phyloP scores from a whole-genome alignment of 345 rosid genomes.

The Sonneratia caseolaris region DNA sequence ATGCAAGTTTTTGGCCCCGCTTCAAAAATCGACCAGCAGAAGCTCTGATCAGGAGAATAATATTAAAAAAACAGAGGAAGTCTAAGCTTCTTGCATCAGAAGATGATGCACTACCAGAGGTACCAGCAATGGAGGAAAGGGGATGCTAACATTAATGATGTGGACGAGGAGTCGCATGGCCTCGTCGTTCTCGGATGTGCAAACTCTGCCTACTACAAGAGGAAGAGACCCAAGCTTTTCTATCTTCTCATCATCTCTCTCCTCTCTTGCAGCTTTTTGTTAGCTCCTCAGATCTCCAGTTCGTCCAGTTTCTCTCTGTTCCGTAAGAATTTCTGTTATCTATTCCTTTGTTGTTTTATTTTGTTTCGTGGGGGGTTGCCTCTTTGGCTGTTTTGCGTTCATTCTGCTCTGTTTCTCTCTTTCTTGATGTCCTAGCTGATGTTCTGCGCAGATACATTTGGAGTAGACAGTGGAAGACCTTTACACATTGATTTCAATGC shows the following conservation, averaged over 20 bases:
- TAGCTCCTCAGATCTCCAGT: slow-evolving; percentile 41
- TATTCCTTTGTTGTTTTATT: neutral
- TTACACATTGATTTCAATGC: slow-evolving; percentile 19
- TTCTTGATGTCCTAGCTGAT: slow-evolving; percentile 4
- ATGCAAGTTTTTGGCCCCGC: neutral
- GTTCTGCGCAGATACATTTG: slow-evolving; percentile 44
- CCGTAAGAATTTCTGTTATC: slow-evolving; percentile 30
- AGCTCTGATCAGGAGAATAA: neutral
- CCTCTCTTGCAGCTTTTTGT: slow-evolving; percentile 47
- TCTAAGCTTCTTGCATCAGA: neutral
- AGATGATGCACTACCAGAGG: slow-evolving; percentile 34
- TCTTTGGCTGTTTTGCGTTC: neutral
- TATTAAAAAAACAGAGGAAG: neutral
- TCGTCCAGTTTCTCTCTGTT: slow-evolving; percentile 37
- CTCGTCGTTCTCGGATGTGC: slow-evolving; percentile 23
- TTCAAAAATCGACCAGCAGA: neutral
- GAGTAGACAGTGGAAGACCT: slow-evolving; percentile 26
- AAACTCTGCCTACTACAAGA: slow-evolving; percentile 27
- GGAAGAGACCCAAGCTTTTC: slow-evolving; percentile 49
- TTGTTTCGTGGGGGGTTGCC: neutral
- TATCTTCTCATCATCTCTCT: slow-evolving; percentile 50
- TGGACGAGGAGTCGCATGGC: slow-evolving; percentile 20
- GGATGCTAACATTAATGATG: slow-evolving; percentile 26
- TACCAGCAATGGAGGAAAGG: slow-evolving; percentile 10
- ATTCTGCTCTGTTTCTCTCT: neutral